phyloP scores from a whole-genome alignment of 306 rosid genomes.

The Castanopsis chinensis region DNA sequence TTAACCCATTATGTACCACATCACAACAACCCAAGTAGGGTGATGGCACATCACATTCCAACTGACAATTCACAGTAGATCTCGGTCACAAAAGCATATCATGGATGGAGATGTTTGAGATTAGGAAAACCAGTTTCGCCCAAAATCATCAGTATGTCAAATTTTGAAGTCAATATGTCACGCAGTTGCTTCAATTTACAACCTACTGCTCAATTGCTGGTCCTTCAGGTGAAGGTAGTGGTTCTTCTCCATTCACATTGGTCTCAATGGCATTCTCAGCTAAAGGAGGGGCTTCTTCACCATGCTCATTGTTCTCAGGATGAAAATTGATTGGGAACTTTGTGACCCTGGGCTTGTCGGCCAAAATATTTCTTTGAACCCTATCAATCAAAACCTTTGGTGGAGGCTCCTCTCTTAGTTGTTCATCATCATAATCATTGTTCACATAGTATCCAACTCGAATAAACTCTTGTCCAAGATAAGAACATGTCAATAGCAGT shows the following conservation, averaged over 20 bases:
- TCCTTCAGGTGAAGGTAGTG: constrained; percentile 28
- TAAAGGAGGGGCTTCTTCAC: constrained; percentile 43
- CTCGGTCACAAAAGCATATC: background rate
- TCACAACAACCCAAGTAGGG: constrained; percentile 1
- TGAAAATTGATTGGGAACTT: constrained; percentile 78
- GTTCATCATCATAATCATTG: constrained; percentile 95
- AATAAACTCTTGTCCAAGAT: constrained; percentile 83
- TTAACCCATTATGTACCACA: background rate
- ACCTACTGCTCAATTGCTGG: background rate
- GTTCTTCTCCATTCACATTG: constrained; percentile 35
- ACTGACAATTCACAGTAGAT: background rate
- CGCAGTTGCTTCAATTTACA: background rate
- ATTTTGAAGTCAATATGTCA: background rate
- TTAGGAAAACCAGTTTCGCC: background rate
- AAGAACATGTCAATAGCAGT: constrained; percentile 83
- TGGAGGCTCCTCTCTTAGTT: constrained; percentile 91
- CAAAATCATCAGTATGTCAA: constrained; percentile 1
- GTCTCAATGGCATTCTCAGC: constrained; percentile 42
- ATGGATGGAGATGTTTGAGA: background rate
- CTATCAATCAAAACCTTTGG: constrained; percentile 66
- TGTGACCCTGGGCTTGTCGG: constrained; percentile 95
- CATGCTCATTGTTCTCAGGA: constrained; percentile 54
- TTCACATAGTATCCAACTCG: constrained; percentile 93
- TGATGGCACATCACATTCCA: background rate
- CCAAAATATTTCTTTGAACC: constrained; percentile 87